A percentile compares a stretch with the other conserved stretches of the same genome.
phyloP scores from a whole-genome alignment of 345 rosid genomes.

The Lumnitzera littorea region DNA sequence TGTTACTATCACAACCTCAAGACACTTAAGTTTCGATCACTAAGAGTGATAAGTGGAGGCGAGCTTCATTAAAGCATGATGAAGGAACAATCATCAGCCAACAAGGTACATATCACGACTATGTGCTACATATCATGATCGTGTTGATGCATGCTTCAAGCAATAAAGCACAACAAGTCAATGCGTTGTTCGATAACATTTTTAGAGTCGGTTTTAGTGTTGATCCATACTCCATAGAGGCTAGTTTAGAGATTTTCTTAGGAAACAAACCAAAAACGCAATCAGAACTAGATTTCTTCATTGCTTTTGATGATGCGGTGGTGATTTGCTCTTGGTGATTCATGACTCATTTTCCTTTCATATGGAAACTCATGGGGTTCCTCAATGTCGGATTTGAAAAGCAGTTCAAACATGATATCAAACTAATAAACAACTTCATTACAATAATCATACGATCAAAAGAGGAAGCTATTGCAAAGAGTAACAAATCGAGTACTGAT shows the following conservation, averaged over 20 bases:
- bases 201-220: slow-evolving; percentile 44
- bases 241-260: not conserved
- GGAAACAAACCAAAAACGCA: not conserved
- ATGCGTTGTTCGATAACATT: slow-evolving; percentile 19
- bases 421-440: slow-evolving; percentile 9
- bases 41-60: too few relatives aligned
- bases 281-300: slow-evolving; percentile 12
- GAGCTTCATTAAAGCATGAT: too few relatives aligned
- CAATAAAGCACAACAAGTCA: too few relatives aligned
- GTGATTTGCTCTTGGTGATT: slow-evolving; percentile 27
- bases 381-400: slow-evolving; percentile 39
- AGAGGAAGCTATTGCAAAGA: not conserved
- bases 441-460: slow-evolving; percentile 9
- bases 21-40: too few relatives aligned
- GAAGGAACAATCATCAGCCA: too few relatives aligned
- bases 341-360: slow-evolving; percentile 19
- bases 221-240: slow-evolving; percentile 11
- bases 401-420: slow-evolving; percentile 20
- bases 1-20: too few relatives aligned
- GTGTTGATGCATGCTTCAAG: too few relatives aligned
- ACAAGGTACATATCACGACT: too few relatives aligned
- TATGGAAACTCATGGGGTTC: slow-evolving; percentile 41
- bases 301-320: slow-evolving; percentile 38
- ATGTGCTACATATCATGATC: too few relatives aligned
- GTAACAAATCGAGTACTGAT: not conserved